A percentile compares a stretch with the other conserved stretches of the same genome.
Evolutionary conservation across 441 rosid genomes (phyloP).

Genomic region (Pelargonium fulgidum): DNA sequence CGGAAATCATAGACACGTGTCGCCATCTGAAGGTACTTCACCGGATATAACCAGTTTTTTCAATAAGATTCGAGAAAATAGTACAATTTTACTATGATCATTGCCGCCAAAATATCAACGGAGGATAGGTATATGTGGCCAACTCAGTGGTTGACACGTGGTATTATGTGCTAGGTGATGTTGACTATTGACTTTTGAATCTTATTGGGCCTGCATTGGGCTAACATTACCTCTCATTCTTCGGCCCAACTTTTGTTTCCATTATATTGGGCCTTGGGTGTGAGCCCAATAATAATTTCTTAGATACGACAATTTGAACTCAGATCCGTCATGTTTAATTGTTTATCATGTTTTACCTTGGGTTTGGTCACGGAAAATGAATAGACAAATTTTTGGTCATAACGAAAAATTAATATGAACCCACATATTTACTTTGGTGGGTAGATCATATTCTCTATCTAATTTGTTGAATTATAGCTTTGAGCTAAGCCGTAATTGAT

Average conservation of each 20-base stretch:
- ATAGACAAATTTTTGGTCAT: too few species aligned
- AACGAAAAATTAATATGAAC: too few species aligned
- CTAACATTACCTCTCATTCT: neutral
- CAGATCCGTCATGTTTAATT: too few species aligned
- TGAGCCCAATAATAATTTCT: too few species aligned
- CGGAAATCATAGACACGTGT: slow-evolving; percentile 24
- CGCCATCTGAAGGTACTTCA: slow-evolving; percentile 26
- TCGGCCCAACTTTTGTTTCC: neutral
- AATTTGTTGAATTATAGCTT: too few species aligned
- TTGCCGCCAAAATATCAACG: slow-evolving; percentile 4
- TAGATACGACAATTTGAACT: too few species aligned
- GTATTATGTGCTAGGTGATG: neutral
- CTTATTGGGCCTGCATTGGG: neutral
- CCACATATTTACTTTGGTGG: too few species aligned
- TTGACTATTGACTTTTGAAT: neutral
- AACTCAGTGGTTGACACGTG: neutral
- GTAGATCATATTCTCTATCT: too few species aligned
- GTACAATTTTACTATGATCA: neutral
- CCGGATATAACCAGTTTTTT: slow-evolving; percentile 43
- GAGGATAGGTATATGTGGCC: neutral
- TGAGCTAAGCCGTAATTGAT: too few species aligned
- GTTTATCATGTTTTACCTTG: too few species aligned
- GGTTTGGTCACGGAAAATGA: too few species aligned
- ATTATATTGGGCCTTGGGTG: too few species aligned
- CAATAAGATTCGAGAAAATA: neutral